Evolutionary conservation across 345 rosid genomes (phyloP), one percentile per base, ranked within the genome.

Genomic region (Rubroshorea leprosula): DNA sequence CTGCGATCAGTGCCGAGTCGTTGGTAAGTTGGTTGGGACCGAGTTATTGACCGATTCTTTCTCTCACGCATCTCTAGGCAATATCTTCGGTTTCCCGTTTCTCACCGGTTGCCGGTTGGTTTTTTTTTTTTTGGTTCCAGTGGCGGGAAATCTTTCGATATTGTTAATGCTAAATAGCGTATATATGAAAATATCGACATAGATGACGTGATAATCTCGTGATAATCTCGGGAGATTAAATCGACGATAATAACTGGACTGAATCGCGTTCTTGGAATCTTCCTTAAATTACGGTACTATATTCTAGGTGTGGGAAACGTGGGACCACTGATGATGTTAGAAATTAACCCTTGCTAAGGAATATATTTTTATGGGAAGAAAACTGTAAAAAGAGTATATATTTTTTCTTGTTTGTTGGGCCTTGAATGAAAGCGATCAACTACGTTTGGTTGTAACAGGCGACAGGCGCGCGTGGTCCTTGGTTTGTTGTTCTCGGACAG

Each of bases 1-100:
- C 68, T 85, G 92, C 58, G 84, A 85, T 59, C 87, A 85, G 73
- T 82, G 91, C 85, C 86, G 91, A 62, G 87, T 85, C 43, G 84
- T 80, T 22, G 88, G 92, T 85, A 80, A 82, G 88, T 80, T 61
- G 60, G 41, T 57, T 72, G 59, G 54, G 63, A 54, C 65, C 67
- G 78, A 67, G 56, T 69, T 66, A 23, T 6, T 61, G 64, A 51
- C 52, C 64, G 56, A 61, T 57, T 65, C 35, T 56, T 15, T 50
- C 26, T 44, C 31, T 13, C 35, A 69, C 64, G 56, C 49, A 20
- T 65, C 27, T 57, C 57, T 49, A 38, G 69, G 55, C 48, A 24
- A 26, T 52, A 43, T 55, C n/a, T 21, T 19, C 2, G 43, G 46
- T 26, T 57, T 18, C 25, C 19, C 52, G 17, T 58, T 51, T 55